phyloP scores from a whole-genome alignment of 805 yeast species.

The Candida jianshihensis region DNA sequence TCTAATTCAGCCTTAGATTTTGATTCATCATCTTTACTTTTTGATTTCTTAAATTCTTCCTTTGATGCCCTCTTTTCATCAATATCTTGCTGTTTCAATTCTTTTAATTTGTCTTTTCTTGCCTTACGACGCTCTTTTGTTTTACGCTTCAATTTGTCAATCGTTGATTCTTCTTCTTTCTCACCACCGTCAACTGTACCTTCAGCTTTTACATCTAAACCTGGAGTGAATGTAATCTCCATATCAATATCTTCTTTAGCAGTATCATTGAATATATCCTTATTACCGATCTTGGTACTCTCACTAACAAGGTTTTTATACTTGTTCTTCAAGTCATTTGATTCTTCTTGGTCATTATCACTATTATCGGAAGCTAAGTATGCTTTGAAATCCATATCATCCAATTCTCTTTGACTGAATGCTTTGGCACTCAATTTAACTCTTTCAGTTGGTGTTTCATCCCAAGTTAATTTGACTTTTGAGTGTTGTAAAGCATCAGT shows the following conservation, averaged over 20 bases:
- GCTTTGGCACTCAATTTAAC: constrained; percentile 67
- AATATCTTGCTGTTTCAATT: constrained; percentile 43
- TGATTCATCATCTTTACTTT: constrained; percentile 25
- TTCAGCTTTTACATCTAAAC: constrained; percentile 42
- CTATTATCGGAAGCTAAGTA: constrained; percentile 79
- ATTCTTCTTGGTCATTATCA: constrained; percentile 36
- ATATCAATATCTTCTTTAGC: constrained; percentile 72
- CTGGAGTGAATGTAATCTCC: constrained; percentile 96
- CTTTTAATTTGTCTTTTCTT: constrained; percentile 72
- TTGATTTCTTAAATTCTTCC: constrained; percentile 24
- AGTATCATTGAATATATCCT: constrained; percentile 30
- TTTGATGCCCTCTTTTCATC: constrained; percentile 43
- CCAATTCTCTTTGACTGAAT: constrained; percentile 82
- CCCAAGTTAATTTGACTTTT: constrained; percentile 96
- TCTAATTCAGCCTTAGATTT: constrained; percentile 66
- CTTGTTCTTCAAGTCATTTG: constrained; percentile 40
- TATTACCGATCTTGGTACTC: constrained; percentile 28
- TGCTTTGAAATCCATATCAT: constrained; percentile 87
- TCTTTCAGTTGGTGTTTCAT: constrained; percentile 93
- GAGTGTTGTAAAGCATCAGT: constrained; percentile 97
- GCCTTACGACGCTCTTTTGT: constrained; percentile 89
- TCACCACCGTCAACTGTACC: constrained; percentile 22
- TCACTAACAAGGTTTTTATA: constrained; percentile 52
- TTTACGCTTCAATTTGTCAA: constrained; percentile 75
- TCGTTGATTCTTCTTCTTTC: constrained; percentile 55